These are phyloP conservation scores for Flaveria brownii DNA, from an alignment of 129 eudicot genomes.

Conservation along the genomic window DNA sequence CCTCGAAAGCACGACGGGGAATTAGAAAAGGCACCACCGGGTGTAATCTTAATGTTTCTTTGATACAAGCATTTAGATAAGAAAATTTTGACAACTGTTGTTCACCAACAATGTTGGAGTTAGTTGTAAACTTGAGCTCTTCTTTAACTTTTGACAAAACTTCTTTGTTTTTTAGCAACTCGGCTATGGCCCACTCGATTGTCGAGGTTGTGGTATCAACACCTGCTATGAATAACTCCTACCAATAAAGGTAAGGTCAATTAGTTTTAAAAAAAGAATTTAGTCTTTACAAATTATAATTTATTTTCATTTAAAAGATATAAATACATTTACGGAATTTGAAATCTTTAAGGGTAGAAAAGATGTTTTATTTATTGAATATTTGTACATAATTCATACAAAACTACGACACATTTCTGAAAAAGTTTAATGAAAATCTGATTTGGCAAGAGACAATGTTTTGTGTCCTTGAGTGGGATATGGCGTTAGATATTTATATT, in stretches of 20 bases:
- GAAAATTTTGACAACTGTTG: neutral
- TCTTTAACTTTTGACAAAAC: conserved; percentile 19
- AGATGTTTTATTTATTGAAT: too few relatives aligned
- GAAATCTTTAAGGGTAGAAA: too few relatives aligned
- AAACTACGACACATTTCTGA: too few relatives aligned
- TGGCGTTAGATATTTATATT: too few relatives aligned
- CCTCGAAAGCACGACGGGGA: conserved; percentile 20
- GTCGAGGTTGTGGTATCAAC: conserved; percentile 38
- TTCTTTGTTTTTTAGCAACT: conserved; percentile 29
- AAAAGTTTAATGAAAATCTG: too few relatives aligned
- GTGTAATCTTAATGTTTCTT: conserved; percentile 30
- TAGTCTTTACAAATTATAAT: neutral
- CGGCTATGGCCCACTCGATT: conserved; percentile 37
- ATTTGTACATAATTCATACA: too few relatives aligned
- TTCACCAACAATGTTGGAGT: neutral
- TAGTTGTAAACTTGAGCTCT: conserved; percentile 18
- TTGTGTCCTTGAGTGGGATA: too few relatives aligned
- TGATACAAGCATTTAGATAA: conserved; percentile 25
- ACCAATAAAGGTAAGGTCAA: neutral
- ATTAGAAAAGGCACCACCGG: conserved; percentile 25
- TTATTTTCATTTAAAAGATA: too few relatives aligned
- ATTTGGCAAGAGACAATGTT: too few relatives aligned
- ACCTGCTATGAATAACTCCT: conserved; percentile 36
- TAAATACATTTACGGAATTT: too few relatives aligned
- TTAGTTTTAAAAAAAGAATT: too few relatives aligned